Evolutionary conservation across 345 rosid genomes (phyloP), one percentile per base, ranked within the genome.

Genomic region (Gossypium stocksii): DNA sequence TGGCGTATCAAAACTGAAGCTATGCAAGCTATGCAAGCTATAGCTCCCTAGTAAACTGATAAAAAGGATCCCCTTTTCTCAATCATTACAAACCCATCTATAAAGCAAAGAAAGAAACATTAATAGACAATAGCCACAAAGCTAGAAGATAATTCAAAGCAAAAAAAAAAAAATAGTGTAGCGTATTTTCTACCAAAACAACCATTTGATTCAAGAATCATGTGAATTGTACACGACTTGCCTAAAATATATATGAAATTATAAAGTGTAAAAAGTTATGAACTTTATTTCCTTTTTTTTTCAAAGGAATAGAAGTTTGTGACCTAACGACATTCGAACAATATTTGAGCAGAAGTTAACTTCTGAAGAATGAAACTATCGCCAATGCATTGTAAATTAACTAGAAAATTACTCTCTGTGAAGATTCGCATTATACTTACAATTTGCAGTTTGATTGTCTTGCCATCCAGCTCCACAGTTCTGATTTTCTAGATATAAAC

Each of bases 401-500:
- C 34, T 58, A 22, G 12, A 19, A 54, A 56, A 34, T 34, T 34
- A 34, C 41, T 48, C 41, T 48, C 41, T 51, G 20, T 2, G 22
- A 72, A 44, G 9, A 43, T 3, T 14, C 38, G 29, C 9, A 12
- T 58, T 51, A 65, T 41, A 81, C 90, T 83, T 77, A 89, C 93
- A 77, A 91, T 89, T 80, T 89, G 94, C 66, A 89, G 91, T 80
- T 89, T 88, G 77, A 86, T 86, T 9, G 92, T 91, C 89, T 87
- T 91, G 74, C 91, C 94, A 63, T 91, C 92, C 38, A 82, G 83
- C 89, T 91, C 97, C 80, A 88, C 88, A 3, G 97, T 91, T 67
- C 97, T 83, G 48, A 91, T 91, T 91, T 91, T 88, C 97, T 88
- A 59, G 38, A 74, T 46, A 72, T 12, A 13, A 68, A 59, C 2